Conservation (phyloP, 768 basidiomycete species). For the Hygrophorus russula region DNA sequence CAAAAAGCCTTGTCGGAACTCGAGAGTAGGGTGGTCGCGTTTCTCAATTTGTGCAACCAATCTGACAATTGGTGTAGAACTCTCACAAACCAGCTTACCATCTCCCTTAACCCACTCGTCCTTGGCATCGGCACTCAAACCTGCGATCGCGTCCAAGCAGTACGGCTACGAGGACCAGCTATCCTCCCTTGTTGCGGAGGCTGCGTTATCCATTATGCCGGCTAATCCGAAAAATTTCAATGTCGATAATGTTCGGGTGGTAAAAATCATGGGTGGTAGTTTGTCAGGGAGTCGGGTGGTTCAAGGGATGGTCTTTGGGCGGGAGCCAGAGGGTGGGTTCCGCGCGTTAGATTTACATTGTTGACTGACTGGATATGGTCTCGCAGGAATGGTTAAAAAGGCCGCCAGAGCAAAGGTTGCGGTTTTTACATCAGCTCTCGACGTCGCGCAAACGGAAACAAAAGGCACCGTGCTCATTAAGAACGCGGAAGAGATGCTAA, state of each 20-base stretch:
- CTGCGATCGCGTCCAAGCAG: constrained; percentile 94
- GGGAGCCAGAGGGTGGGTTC: constrained; percentile 80
- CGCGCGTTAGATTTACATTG: not conserved
- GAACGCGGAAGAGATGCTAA: constrained; percentile 92
- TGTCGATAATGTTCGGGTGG: constrained; percentile 95
- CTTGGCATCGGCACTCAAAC: constrained; percentile 70
- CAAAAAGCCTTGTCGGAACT: constrained; percentile 78
- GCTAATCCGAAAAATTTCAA: constrained; percentile 85
- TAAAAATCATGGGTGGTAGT: constrained; percentile 96
- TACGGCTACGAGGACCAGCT: constrained; percentile 87
- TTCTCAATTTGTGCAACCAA: constrained; percentile 4
- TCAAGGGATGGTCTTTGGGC: constrained; percentile 95
- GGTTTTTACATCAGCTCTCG: constrained; percentile 87
- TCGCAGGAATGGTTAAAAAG: constrained; percentile 70
- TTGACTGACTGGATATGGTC: not conserved
- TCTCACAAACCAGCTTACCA: constrained; percentile 60
- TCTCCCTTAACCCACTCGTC: constrained; percentile 59
- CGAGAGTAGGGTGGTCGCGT: constrained; percentile 53
- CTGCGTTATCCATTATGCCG: constrained; percentile 88
- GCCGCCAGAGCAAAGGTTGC: constrained; percentile 83
- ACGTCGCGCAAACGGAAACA: constrained; percentile 94
- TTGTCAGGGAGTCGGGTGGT: constrained; percentile 81
- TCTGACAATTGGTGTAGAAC: constrained; percentile 30
- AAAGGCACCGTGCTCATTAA: constrained; percentile 97
- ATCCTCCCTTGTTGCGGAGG: constrained; percentile 80